Base-by-base conservation (phyloP, 495 filamentous ascomycete genomes). In the Stereocaulon alpinum region DNA sequence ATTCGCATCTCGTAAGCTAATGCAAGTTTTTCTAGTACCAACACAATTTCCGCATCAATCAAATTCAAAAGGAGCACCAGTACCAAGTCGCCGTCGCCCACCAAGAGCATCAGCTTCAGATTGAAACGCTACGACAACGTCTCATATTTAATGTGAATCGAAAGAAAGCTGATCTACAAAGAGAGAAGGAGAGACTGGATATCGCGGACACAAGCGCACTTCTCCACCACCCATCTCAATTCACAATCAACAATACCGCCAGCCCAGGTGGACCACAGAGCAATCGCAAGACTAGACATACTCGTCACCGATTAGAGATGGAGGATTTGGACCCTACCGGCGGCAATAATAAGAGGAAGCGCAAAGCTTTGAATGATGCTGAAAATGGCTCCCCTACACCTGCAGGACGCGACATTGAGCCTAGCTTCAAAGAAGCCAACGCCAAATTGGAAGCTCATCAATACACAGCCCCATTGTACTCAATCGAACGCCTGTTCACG, bases 161-260 rank as follows among this genome's bases (percentile, higher is more conserved):
- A 37, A 92, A 91, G 67, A 87, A 88, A 55, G 77, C 80, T 53
- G 80, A 86, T 45, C 74, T 98, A 42, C 81, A 85, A 66, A 85
- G 86, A 60, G 93, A 98, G 64, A 96, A 95, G 68, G 94, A 97
- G 62, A 72, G 83, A 67, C 70, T 94, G 40, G 93, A 97, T 62
- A 88, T 96, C 40, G 81, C 85, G 15, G 94, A 97, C 65, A 86
- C 82, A 59, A 94, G 87, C 63, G 88, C 93, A 14, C 80, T 94
- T 6, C 83, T 96, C 34, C 80, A 95, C 7, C 89, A 97, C 65
- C 91, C 94, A 15, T 92, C 86, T 63, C 93, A 98, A 67, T 96
- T 91, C 72, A 87, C 85, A 70, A 82, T 95, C 60, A 84, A 82
- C 63, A 87, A 88, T 68, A 84, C 84, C 29, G 74, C 86, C 17